Base-by-base conservation (phyloP, 202 grass and related monocot species). In the Miscanthus sacchariflorus region DNA sequence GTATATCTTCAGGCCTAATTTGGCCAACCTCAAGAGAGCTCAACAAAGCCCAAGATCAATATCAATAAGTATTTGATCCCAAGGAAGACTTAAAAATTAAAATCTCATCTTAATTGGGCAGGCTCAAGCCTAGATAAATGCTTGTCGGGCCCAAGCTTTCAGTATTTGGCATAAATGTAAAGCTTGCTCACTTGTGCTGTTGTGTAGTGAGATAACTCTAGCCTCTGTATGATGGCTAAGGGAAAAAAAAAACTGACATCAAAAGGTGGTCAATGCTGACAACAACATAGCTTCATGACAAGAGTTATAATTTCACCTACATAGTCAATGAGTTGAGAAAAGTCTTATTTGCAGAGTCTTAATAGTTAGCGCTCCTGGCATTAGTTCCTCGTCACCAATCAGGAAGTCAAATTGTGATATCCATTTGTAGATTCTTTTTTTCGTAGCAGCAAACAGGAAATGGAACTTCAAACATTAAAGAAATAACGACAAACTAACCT, bases 401-500 rank as follows among this genome's bases (percentile, higher is more conserved):
- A 86, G 28, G 36, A 89, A 28, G 19, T 18, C n/a, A 74, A 56
- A 39, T 33, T 86, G 73, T 46, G 72, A 61, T 23, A 83, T 59
- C 67, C 21, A 56, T 19, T 56, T 56, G 23, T n/a, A 45, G 6
- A 68, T 63, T 46, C 6, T 63, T 76, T 39, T 35, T 70, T 59
- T 24, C 69, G 72, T 70, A 66, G 45, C 82, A 85, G 24, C 14
- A 79, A 66, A 14, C 52, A 58, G 4, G 33, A 56, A 80, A 71
- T 23, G 33, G 74, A 80, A 76, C 33, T 50, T 64, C n/a, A 76
- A 72, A 65, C 23, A 74, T 68, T 68, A 67, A 5, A 23, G 8
- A 23, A 77, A 45, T 77, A 79, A 89, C 68, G 12, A 68, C 18
- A 40, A 68, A 91, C 85, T 59, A 88, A 99, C 97, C 97, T 99